phyloP scores from a whole-genome alignment of 257 asterid species.

The Datura wrightii region DNA sequence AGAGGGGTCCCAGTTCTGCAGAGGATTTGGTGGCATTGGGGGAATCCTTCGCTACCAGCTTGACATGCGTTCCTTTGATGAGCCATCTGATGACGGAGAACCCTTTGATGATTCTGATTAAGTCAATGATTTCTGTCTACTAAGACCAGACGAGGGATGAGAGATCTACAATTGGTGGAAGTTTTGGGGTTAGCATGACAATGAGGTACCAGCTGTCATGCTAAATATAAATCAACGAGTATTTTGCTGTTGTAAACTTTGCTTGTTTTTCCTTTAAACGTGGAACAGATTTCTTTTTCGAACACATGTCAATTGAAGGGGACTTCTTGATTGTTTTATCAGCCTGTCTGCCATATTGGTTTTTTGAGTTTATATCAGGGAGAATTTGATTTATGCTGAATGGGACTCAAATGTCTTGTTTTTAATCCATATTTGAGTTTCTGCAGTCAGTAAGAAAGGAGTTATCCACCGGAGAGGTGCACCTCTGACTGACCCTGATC shows the following conservation, averaged over 20 bases:
- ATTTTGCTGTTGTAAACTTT: constrained; percentile 25
- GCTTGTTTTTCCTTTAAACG: constrained; percentile 29
- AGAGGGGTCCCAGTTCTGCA: constrained; percentile 57
- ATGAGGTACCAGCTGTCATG: constrained; percentile 26
- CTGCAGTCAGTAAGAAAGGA: not conserved
- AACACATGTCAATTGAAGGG: not conserved
- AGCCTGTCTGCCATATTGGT: constrained; percentile 4
- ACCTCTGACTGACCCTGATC: constrained; percentile 10
- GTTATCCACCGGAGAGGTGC: not conserved
- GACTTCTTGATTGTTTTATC: not conserved
- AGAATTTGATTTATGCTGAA: constrained; percentile 5
- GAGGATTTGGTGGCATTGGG: constrained; percentile 63
- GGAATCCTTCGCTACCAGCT: constrained; percentile 60
- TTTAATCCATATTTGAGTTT: not conserved
- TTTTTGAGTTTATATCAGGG: not conserved
- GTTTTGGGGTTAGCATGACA: constrained; percentile 20
- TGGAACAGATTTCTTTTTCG: not conserved
- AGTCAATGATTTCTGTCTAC: constrained; percentile 18
- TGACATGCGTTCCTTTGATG: constrained; percentile 56
- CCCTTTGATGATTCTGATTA: constrained; percentile 46
- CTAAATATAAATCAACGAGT: not conserved
- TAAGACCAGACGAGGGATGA: not conserved
- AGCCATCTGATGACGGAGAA: constrained; percentile 56
- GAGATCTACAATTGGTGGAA: constrained; percentile 26
- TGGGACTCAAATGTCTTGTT: not conserved